Evolutionary conservation across 2,329 filamentous ascomycete genomes (phyloP).

Genomic region (Cercospora sojina): DNA sequence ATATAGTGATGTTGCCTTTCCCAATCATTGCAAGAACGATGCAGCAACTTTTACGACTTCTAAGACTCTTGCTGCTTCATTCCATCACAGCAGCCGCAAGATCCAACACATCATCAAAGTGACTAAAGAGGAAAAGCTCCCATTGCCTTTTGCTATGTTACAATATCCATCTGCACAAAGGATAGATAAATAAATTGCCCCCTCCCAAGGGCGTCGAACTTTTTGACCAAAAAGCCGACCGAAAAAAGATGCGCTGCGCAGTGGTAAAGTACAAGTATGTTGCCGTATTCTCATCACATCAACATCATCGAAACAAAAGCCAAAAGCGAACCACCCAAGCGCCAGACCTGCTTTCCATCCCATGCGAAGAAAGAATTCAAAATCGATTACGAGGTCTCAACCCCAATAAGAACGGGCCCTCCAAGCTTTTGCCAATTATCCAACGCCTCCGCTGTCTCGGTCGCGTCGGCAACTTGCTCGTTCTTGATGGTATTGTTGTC

Average conservation of each 20-base stretch:
- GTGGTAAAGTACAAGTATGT: not conserved
- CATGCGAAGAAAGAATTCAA: not conserved
- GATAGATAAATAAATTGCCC: not conserved
- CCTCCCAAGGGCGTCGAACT: not conserved
- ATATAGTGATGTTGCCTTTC: no score
- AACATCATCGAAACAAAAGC: not conserved
- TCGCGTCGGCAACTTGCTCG: slow-evolving; percentile 5
- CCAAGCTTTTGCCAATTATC: slow-evolving; percentile 17
- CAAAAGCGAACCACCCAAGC: not conserved
- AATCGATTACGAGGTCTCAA: slow-evolving; percentile 8
- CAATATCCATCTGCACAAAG: not conserved
- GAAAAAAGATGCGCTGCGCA: not conserved
- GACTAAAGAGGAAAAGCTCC: not conserved
- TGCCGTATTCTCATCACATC: slow-evolving; percentile 5
- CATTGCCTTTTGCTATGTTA: not conserved
- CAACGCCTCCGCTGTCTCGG: slow-evolving; percentile 16
- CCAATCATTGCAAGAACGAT: no score
- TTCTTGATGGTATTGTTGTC: slow-evolving; percentile 4
- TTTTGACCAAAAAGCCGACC: not conserved
- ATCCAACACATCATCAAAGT: no score
- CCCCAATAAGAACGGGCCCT: slow-evolving; percentile 12
- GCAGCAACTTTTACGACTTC: no score
- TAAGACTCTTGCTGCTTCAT: no score
- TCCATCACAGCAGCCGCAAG: no score
- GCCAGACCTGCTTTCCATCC: slow-evolving; percentile 1